Percentiles rank a stretch among this genome's conserved stretches.
Conservation (phyloP, 768 basidiomycete genomes). For the Russula sp. region DNA sequence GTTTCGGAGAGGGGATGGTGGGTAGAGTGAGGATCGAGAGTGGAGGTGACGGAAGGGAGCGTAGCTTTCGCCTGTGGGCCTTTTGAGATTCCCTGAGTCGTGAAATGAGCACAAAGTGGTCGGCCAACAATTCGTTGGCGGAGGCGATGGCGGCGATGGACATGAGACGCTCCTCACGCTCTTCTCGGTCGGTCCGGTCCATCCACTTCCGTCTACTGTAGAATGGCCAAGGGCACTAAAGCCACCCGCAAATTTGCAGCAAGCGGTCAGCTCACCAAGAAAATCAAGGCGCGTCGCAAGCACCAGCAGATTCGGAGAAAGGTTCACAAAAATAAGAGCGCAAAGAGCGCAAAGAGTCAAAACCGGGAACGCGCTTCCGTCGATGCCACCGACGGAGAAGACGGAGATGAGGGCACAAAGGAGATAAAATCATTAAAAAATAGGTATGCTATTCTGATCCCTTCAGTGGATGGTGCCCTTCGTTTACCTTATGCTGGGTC, state of each 20-base stretch:
- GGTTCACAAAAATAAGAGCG: constrained; percentile 47
- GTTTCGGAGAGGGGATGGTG: constrained; percentile 33
- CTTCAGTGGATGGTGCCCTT: background rate
- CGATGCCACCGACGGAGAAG: constrained; percentile 15
- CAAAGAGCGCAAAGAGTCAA: constrained; percentile 30
- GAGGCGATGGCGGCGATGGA: constrained; percentile 29
- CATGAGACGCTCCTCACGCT: background rate
- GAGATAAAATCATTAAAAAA: constrained; percentile 25
- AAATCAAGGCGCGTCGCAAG: constrained; percentile 77
- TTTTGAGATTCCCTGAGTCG: constrained; percentile 52
- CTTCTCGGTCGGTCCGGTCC: background rate
- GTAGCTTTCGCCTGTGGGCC: constrained; percentile 48
- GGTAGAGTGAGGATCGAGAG: constrained; percentile 24
- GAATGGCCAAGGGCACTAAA: constrained; percentile 57
- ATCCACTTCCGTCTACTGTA: background rate
- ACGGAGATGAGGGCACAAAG: constrained; percentile 26
- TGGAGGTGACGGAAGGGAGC: constrained; percentile 46
- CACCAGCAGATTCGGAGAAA: constrained; percentile 71
- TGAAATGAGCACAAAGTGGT: constrained; percentile 51
- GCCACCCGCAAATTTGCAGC: constrained; percentile 82
- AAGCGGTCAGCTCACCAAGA: constrained; percentile 82
- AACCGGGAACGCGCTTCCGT: constrained; percentile 24
- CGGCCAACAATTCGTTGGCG: constrained; percentile 57
- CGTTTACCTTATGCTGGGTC: background rate
- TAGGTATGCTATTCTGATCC: constrained; percentile 3